Percentiles rank a stretch among this genome's conserved stretches.
Conservation (phyloP, 768 basidiomycete species). For the Pleurotus sapidus region DNA sequence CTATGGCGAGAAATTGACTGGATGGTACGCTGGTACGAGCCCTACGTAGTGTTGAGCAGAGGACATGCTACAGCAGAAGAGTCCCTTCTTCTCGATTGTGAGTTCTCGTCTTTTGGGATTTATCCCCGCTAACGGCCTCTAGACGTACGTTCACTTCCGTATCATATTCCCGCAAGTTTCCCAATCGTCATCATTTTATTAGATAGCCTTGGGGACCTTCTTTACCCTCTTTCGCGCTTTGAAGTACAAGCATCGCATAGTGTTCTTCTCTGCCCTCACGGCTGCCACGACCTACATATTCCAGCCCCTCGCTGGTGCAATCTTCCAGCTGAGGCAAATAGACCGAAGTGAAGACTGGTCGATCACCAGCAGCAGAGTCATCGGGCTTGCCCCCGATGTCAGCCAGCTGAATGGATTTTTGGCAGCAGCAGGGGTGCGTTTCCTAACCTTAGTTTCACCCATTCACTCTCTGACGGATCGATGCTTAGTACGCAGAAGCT, state of each 20-base stretch:
- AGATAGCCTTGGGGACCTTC: conserved; percentile 45
- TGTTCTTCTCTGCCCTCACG: conserved; percentile 50
- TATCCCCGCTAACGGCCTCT: background rate
- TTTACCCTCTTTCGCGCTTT: conserved; percentile 41
- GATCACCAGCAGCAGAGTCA: conserved; percentile 36
- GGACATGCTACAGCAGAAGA: conserved; percentile 54
- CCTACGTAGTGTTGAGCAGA: conserved; percentile 55
- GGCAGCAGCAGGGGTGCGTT: conserved; percentile 55
- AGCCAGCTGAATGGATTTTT: conserved; percentile 48
- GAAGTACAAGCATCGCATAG: conserved; percentile 50
- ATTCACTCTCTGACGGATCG: background rate
- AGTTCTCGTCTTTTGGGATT: conserved; percentile 15
- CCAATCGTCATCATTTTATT: background rate
- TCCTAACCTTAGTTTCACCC: background rate
- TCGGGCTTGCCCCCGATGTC: conserved; percentile 46
- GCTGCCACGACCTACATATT: conserved; percentile 43
- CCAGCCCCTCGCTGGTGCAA: conserved; percentile 54
- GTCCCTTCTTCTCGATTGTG: conserved; percentile 65
- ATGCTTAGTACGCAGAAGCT: conserved; percentile 36
- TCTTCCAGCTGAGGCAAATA: conserved; percentile 34
- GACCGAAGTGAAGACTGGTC: conserved; percentile 26
- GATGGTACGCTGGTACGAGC: conserved; percentile 60
- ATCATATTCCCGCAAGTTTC: background rate
- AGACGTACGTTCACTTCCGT: background rate
- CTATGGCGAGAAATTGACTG: conserved; percentile 54